Conservation (phyloP, 306 rosid genomes). For the Fragaria iinumae region DNA sequence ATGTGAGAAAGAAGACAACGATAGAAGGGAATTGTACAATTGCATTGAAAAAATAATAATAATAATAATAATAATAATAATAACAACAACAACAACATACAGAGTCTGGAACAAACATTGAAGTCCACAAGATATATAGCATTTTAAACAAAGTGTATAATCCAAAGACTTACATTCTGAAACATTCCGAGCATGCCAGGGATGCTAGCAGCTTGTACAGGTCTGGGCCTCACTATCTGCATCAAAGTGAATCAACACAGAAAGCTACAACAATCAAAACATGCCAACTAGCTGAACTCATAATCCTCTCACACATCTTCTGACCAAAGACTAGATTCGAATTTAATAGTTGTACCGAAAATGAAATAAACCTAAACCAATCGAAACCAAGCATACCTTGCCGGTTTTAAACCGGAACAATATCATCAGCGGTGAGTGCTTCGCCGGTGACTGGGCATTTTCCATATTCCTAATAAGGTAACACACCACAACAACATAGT, state of each 20-base stretch:
- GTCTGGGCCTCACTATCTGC: conserved; percentile 99
- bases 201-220: conserved; percentile 96
- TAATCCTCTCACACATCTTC: background rate
- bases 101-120: conserved; percentile 1
- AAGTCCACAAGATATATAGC: background rate
- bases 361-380: background rate
- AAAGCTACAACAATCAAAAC: background rate
- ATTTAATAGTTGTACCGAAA: background rate
- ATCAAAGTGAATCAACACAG: conserved; percentile 8
- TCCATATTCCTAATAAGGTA: conserved; percentile 66
- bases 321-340: background rate
- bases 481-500: conserved; percentile 13
- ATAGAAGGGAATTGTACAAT: background rate
- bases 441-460: conserved; percentile 96
- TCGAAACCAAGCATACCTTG: conserved; percentile 52
- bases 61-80: no score
- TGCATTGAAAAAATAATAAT: background rate
- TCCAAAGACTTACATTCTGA: conserved; percentile 67
- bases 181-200: conserved; percentile 99
- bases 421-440: conserved; percentile 67
- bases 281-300: background rate
- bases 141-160: conserved; percentile 3
- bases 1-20: background rate
- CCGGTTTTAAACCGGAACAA: conserved; percentile 85
- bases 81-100: background rate